phyloP scores from a whole-genome alignment of 495 filamentous ascomycete genomes.

The Penicillium waksmanii region DNA sequence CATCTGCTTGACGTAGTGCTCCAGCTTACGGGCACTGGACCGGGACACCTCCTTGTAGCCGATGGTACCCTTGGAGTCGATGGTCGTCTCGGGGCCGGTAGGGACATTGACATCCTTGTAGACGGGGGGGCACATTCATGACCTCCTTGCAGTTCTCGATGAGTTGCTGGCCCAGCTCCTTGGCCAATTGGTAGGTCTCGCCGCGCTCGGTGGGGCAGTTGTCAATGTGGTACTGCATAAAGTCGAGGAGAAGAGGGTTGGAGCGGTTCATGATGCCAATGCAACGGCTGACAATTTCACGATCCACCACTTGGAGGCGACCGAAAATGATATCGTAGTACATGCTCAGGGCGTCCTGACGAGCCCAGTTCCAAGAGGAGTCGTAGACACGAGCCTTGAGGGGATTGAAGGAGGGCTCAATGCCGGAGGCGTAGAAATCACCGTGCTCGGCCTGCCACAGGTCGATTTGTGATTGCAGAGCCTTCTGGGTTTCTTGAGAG shows the following conservation, averaged over 20 bases:
- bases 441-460: constrained; percentile 95
- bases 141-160: constrained; percentile 98
- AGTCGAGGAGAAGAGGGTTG: constrained; percentile 91
- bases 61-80: constrained; percentile 88
- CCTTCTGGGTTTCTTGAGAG: constrained; percentile 79
- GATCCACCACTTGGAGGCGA: constrained; percentile 86
- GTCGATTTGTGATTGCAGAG: constrained; percentile 90
- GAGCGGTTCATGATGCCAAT: constrained; percentile 99
- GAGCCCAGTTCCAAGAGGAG: constrained; percentile 99
- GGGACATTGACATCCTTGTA: constrained; percentile 96
- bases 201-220: constrained; percentile 96
- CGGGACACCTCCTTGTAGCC: constrained; percentile 88
- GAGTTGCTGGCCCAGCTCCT: constrained; percentile 91
- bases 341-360: constrained; percentile 96
- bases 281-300: constrained; percentile 97
- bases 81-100: constrained; percentile 85
- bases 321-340: constrained; percentile 99
- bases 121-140: constrained; percentile 76
- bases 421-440: constrained; percentile 92
- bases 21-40: constrained; percentile 89
- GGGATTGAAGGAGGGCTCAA: constrained; percentile 89
- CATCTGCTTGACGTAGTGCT: constrained; percentile 99
- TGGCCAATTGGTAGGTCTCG: constrained; percentile 95
- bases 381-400: constrained; percentile 97
- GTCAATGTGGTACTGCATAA: constrained; percentile 99